phyloP scores from a whole-genome alignment of 805 yeast species.

The Cyberlindnera petersonii region DNA sequence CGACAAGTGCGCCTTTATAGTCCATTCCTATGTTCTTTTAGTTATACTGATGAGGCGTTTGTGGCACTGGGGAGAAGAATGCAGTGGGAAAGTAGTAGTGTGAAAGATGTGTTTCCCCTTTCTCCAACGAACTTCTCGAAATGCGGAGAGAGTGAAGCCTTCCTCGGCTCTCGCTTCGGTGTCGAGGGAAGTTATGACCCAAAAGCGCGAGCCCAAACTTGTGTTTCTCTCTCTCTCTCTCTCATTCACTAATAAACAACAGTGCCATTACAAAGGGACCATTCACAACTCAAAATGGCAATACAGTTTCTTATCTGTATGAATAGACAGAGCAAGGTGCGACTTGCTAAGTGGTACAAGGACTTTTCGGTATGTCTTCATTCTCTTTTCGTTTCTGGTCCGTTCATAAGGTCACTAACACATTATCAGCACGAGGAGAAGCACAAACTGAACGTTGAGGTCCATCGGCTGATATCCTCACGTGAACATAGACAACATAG shows the following conservation, averaged over 20 bases:
- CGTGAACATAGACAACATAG: slow-evolving; percentile 83
- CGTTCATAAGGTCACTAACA: slow-evolving; percentile 30
- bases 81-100: neutral
- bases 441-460: slow-evolving; percentile 48
- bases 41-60: neutral
- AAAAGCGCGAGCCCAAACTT: too few species aligned
- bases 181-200: too few species aligned
- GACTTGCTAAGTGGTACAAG: slow-evolving; percentile 77
- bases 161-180: too few species aligned
- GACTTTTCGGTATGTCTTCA: slow-evolving; percentile 35
- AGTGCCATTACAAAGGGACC: neutral
- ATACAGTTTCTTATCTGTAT: slow-evolving; percentile 77
- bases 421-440: slow-evolving; percentile 41
- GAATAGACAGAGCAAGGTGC: slow-evolving; percentile 90
- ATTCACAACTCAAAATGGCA: slow-evolving; percentile 47
- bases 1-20: slow-evolving; percentile 3
- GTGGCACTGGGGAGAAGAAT: neutral
- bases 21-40: slow-evolving; percentile 16
- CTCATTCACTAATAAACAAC: too few species aligned
- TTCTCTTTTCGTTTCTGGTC: slow-evolving; percentile 1
- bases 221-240: too few species aligned
- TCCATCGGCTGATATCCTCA: slow-evolving; percentile 74
- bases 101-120: too few species aligned
- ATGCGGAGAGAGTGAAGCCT: too few species aligned
- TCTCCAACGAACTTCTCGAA: too few species aligned